Evolutionary conservation across 192 early-diverging fungal genomes (phyloP).

Genomic region (Physocladia obscura): DNA sequence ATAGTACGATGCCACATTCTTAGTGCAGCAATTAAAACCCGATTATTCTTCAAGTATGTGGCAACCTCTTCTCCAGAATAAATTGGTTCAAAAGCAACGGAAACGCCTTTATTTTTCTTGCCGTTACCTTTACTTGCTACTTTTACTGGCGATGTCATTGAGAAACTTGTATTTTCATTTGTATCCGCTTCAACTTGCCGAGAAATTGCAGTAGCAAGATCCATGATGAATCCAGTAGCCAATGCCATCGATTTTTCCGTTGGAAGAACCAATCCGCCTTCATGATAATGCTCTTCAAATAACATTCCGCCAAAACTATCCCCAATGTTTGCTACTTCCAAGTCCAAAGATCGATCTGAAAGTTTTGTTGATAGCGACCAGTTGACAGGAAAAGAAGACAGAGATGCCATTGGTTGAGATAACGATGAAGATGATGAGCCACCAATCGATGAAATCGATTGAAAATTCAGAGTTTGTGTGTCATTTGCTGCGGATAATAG

Average conservation of each 20-base stretch:
- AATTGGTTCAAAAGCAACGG: conserved; percentile 20
- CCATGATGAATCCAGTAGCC: conserved; percentile 37
- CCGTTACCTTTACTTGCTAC: too few relatives aligned
- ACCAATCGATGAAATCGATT: conserved; percentile 3
- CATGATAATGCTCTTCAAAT: conserved; percentile 55
- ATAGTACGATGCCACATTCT: conserved; percentile 35
- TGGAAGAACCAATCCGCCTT: conserved; percentile 62
- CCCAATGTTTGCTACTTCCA: conserved; percentile 40
- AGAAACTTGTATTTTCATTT: neutral
- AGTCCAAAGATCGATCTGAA: conserved; percentile 21
- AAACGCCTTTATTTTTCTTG: conserved; percentile 34
- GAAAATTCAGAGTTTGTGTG: neutral
- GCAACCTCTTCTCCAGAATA: conserved; percentile 36
- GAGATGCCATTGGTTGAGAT: neutral
- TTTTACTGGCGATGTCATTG: neutral
- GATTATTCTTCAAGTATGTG: conserved; percentile 36
- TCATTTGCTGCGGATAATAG: neutral
- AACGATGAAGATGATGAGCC: conserved; percentile 14
- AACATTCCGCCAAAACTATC: too few relatives aligned
- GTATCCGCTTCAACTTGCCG: neutral
- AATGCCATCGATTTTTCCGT: conserved; percentile 55
- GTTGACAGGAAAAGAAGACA: conserved; percentile 15
- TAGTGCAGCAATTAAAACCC: conserved; percentile 34
- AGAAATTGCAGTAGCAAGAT: conserved; percentile 16
- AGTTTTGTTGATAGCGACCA: conserved; percentile 17